A percentile compares a stretch with the other conserved stretches of the same genome.
Conservation (phyloP, 352 stramenopile species). For the Elongisporangium anandrum region DNA sequence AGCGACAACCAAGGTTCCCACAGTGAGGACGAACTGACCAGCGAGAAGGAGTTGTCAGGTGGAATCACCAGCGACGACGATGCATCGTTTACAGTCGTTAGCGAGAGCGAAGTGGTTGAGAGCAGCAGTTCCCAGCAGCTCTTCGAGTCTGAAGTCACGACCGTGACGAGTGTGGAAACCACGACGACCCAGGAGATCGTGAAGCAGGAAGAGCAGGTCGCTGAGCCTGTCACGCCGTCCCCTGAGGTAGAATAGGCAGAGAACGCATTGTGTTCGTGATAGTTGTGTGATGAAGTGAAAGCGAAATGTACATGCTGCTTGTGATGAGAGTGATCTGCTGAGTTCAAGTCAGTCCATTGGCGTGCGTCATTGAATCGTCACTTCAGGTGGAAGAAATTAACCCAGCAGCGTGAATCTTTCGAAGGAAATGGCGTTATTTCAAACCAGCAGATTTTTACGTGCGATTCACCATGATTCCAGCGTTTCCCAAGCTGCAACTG, state of each 20-base stretch:
- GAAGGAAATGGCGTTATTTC: neutral
- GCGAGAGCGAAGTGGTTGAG: neutral
- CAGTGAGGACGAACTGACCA: neutral
- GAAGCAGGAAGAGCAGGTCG: neutral
- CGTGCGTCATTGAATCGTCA: neutral
- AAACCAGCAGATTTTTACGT: no score
- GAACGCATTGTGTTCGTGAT: neutral
- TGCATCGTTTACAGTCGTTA: neutral
- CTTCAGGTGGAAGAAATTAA: neutral
- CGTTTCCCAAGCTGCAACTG: neutral
- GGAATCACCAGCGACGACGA: neutral
- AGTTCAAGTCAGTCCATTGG: neutral
- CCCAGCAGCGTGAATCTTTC: neutral
- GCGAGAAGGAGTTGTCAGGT: neutral
- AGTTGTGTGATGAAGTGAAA: neutral
- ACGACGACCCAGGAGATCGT: no score
- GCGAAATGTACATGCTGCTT: neutral
- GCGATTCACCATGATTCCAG: no score
- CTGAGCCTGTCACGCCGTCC: neutral
- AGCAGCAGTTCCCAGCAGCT: neutral
- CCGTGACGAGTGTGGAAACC: neutral
- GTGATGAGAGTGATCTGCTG: no score
- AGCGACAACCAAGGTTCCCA: neutral
- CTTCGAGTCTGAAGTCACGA: neutral
- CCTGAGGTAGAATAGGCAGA: neutral